Evolutionary conservation across 352 stramenopile species (phyloP), one percentile per base, ranked within the genome.

Genomic region (Globisporangium spinosum): DNA sequence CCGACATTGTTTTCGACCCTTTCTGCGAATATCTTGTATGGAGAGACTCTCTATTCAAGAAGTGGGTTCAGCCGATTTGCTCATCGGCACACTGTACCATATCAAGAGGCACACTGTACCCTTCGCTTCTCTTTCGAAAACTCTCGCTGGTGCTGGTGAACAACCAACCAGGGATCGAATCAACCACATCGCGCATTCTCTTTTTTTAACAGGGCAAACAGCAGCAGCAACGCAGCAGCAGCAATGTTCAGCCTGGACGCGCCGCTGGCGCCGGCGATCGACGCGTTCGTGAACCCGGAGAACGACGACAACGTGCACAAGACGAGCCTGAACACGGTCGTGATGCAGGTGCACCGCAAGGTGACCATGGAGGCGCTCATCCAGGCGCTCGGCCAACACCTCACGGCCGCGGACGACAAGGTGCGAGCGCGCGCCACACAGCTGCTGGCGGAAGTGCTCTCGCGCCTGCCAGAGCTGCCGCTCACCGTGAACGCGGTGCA

Each of bases 371-470:
- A 96, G 76, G 71, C 79, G 72, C 80, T 96, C 29, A 91, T 96
- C 69, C 79, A 94, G 72, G 77, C 80, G 64, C 76, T 96, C n/a
- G 86, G 85, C 10, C 64, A 69, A 20, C 78, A 84, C 67, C 75
- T 96, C 53, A 96, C 88, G 47, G 89, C 63, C 72, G 71, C 70
- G 0, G 84, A 96, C 71, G 86, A 94, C 82, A 94, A 93, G 62
- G 78, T 88, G 32, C 87, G 90, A 56, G 77, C 85, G 29, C 82
- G 89, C 38, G 85, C 87, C 45, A 96, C 87, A 49, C 78, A 96
- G 53, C 72, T 97, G 69, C 77, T 97, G 15, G 89, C 89, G 15
- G 89, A 97, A 68, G 85, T 97, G 73, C 85, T 97, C 63, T 81
- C 86, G 69, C 90, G 89, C 9, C 85, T 97, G 13, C 90, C 90